Conservation (phyloP, 176 grass and related monocot species). For the Chrysopogon serrulatus region DNA sequence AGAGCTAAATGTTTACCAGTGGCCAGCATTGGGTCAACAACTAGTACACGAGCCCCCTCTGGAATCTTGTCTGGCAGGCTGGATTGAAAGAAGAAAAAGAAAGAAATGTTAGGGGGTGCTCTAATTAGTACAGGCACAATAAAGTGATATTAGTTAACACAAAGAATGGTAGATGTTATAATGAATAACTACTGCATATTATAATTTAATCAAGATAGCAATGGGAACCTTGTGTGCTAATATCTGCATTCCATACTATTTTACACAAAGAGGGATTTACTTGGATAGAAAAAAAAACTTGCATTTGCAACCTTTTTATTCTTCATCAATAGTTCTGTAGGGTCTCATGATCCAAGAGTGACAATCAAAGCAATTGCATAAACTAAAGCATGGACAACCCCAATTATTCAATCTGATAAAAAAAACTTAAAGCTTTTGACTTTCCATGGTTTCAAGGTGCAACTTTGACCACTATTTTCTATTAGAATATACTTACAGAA, state of each 20-base stretch:
- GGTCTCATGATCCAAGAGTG: neutral
- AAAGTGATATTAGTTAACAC: neutral
- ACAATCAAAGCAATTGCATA: neutral
- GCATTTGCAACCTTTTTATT: neutral
- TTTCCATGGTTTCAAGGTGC: neutral
- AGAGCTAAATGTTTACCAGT: constrained; percentile 55
- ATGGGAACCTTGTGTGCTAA: neutral
- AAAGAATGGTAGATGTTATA: neutral
- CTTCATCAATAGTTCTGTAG: neutral
- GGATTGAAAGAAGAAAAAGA: constrained; percentile 26
- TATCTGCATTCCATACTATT: neutral
- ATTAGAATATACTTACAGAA: neutral
- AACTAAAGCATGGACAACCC: neutral
- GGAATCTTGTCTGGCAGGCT: constrained; percentile 88
- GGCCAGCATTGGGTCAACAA: constrained; percentile 96
- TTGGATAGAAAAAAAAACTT: neutral
- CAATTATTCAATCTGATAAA: neutral
- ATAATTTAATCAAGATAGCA: constrained; percentile 8
- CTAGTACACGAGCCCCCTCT: constrained; percentile 69
- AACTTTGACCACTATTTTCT: neutral
- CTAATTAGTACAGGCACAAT: neutral
- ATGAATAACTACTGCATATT: neutral
- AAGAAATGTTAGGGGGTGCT: neutral
- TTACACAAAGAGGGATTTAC: neutral
- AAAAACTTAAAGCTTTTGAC: neutral